Percentiles rank a stretch among this genome's conserved stretches.
Conservation (phyloP, 345 rosid species). For the Arabidopsis thaliana region TAIR10.1 NC_003074.8:7439501-7440000, state of each 20-base stretch:
- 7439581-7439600: not conserved
- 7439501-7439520: not conserved
- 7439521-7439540: conserved; percentile 30
- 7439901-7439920: too few relatives aligned
- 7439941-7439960: not conserved
- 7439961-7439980: not conserved
- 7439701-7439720: conserved; percentile 1
- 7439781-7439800: too few relatives aligned
- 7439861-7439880: too few relatives aligned
- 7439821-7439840: too few relatives aligned
- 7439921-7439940: not conserved
- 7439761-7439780: too few relatives aligned
- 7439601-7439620: conserved; percentile 13
- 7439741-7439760: too few relatives aligned
- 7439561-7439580: not conserved
- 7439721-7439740: not conserved
- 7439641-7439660: not conserved
- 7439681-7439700: conserved; percentile 26
- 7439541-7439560: not conserved
- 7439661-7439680: not conserved
- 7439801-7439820: not conserved
- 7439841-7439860: too few relatives aligned
- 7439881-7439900: too few relatives aligned
- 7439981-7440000: not conserved
- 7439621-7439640: rapidly evolving